Base-by-base conservation (phyloP, 768 basidiomycete species). In the Tephrocybe sp. region DNA sequence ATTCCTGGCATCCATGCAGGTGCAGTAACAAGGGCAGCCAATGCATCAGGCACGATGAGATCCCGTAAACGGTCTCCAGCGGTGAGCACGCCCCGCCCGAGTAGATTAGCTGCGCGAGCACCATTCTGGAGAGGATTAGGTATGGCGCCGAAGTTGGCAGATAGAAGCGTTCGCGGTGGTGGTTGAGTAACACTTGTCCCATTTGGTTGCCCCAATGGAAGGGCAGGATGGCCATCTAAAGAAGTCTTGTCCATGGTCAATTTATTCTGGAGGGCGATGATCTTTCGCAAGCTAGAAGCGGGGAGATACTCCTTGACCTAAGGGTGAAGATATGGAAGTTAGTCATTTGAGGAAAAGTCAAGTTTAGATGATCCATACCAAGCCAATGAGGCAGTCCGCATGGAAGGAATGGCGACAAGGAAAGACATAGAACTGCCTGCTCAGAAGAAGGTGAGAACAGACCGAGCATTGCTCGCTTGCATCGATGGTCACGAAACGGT, bases 401-500 rank as follows among this genome's bases (percentile, higher is more conserved):
- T 98, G 97, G 81, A 98, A 98, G 14, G 85, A 83, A 67, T 99
- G 97, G 61, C 94, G 92, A 69, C 97, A 98, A 38, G 97, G 97
- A 72, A 99, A 99, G 41, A 96, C 93, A 68, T 99, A 99, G 68
- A 98, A 98, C 63, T 98, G 96, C 58, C 96, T 76, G 20, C 84
- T 88, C 47, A 98, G 70, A 45, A 99, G 75, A 30, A 84, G 73
- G 55, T 81, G 77, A 7, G 81, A 79, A 69, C 97, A 98, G 24
- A 78, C 78, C 10, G 89, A 86, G 62, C 97, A 98, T 59, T 82
- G 83, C 59, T 98, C 97, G 55, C 84, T 83, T 7, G 85, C 79
- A 56, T 96, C 90, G 47, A 98, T 84, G 0, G 94, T 95, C 48
- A 98, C 84, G 67, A 98, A 98, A 18, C 97, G 87, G 58, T 84